Evolutionary conservation across 768 basidiomycete genomes (phyloP).

Genomic region (Galerina sulciceps): DNA sequence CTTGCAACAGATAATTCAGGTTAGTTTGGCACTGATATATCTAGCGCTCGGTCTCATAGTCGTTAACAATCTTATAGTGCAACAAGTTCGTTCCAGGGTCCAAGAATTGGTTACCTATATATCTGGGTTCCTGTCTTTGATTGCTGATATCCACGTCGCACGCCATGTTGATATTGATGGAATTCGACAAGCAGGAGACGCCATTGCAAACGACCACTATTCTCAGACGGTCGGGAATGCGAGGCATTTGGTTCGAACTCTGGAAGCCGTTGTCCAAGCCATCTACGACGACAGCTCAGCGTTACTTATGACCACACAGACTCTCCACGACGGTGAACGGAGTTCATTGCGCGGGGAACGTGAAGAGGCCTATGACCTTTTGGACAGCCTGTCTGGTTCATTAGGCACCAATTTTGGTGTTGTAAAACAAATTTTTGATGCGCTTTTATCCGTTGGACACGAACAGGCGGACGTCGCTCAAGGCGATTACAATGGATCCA

Average conservation of each 20-base stretch:
- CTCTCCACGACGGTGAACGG: constrained; percentile 43
- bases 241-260: constrained; percentile 63
- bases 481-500: constrained; percentile 74
- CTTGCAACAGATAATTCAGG: constrained; percentile 40
- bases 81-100: constrained; percentile 45
- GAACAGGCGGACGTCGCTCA: constrained; percentile 73
- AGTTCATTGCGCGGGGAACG: constrained; percentile 34
- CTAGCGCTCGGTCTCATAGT: background rate
- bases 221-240: constrained; percentile 71
- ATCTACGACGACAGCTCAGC: constrained; percentile 73
- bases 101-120: constrained; percentile 60
- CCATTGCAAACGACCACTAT: constrained; percentile 56
- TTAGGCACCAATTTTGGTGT: constrained; percentile 60
- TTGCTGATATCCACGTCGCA: constrained; percentile 78
- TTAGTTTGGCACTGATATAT: constrained; percentile 21
- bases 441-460: constrained; percentile 63
- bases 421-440: constrained; percentile 64
- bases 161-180: constrained; percentile 85
- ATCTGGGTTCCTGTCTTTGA: constrained; percentile 58
- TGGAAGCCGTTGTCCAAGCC: constrained; percentile 74
- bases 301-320: constrained; percentile 64
- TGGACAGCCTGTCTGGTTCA: constrained; percentile 54
- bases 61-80: constrained; percentile 30
- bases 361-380: constrained; percentile 42
- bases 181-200: constrained; percentile 52